These are phyloP conservation scores for Mucor racemosus DNA, from an alignment of 371 early-diverging fungal genomes.

Conservation along the genomic window DNA sequence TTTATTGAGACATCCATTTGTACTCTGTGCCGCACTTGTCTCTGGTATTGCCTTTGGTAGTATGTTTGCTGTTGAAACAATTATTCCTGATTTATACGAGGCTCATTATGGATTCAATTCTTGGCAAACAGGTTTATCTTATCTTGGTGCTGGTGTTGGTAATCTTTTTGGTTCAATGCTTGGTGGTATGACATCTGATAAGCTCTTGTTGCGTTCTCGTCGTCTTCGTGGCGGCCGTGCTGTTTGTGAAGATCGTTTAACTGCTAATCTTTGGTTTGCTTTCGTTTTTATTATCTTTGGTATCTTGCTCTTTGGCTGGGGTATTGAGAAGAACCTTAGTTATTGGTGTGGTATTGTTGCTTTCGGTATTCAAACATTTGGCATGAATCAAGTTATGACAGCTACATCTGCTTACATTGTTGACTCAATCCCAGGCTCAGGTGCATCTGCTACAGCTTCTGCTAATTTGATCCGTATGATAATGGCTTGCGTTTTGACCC, in stretches of 20 bases:
- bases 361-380: slow-evolving; percentile 52
- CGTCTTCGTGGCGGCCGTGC: slow-evolving; percentile 41
- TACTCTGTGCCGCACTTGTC: slow-evolving; percentile 48
- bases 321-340: slow-evolving; percentile 30
- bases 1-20: slow-evolving; percentile 53
- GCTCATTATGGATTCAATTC: slow-evolving; percentile 38
- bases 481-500: slow-evolving; percentile 44
- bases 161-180: slow-evolving; percentile 32
- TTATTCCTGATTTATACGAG: slow-evolving; percentile 42
- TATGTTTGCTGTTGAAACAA: slow-evolving; percentile 55
- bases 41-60: slow-evolving; percentile 56
- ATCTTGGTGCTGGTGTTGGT: slow-evolving; percentile 38
- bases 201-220: slow-evolving; percentile 41
- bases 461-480: slow-evolving; percentile 51
- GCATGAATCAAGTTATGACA: slow-evolving; percentile 48
- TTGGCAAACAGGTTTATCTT: slow-evolving; percentile 50
- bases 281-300: slow-evolving; percentile 46
- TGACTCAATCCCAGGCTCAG: slow-evolving; percentile 48
- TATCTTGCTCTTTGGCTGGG: slow-evolving; percentile 51
- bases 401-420: slow-evolving; percentile 49
- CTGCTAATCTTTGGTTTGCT: slow-evolving; percentile 45
- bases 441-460: slow-evolving; percentile 50
- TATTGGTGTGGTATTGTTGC: slow-evolving; percentile 46
- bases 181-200: slow-evolving; percentile 47
- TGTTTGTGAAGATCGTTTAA: slow-evolving; percentile 48